Percentiles rank a stretch among this genome's conserved stretches.
phyloP scores from a whole-genome alignment of 2,329 filamentous ascomycete species.

The Cytospora schulzeri region DNA sequence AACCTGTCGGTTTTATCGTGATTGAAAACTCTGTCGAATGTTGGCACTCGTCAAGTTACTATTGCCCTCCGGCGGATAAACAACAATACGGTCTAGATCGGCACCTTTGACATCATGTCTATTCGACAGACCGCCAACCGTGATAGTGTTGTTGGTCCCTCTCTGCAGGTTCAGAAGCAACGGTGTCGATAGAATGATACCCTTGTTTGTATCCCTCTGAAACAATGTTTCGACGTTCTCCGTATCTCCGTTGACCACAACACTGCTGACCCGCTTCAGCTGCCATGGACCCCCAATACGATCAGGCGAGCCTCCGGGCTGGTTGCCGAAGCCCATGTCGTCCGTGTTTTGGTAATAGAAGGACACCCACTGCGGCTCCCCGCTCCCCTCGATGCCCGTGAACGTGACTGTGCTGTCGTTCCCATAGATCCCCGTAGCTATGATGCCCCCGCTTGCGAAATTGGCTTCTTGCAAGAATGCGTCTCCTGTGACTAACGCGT shows the following conservation, averaged over 20 bases:
- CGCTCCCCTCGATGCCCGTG: constrained; percentile 48
- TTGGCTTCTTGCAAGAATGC: constrained; percentile 59
- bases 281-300: constrained; percentile 63
- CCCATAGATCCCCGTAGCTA: constrained; percentile 55
- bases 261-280: constrained; percentile 60
- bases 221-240: constrained; percentile 50
- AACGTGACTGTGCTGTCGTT: constrained; percentile 59
- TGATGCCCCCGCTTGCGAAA: constrained; percentile 50
- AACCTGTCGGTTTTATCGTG: background rate
- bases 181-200: constrained; percentile 60
- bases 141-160: constrained; percentile 55
- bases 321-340: constrained; percentile 62
- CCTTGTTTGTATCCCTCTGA: constrained; percentile 58
- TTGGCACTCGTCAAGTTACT: constrained; percentile 5
- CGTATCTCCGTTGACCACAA: constrained; percentile 55
- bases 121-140: constrained; percentile 59
- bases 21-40: background rate
- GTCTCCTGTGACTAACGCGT: constrained; percentile 48
- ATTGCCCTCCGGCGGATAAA: constrained; percentile 57
- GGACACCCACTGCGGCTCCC: constrained; percentile 57
- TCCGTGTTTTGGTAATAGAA: constrained; percentile 63
- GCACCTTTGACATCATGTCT: constrained; percentile 59
- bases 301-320: constrained; percentile 58
- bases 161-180: constrained; percentile 55
- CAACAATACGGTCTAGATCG: constrained; percentile 61